phyloP scores from a whole-genome alignment of 495 filamentous ascomycete species.

The Annulohypoxylon moriforme region DNA sequence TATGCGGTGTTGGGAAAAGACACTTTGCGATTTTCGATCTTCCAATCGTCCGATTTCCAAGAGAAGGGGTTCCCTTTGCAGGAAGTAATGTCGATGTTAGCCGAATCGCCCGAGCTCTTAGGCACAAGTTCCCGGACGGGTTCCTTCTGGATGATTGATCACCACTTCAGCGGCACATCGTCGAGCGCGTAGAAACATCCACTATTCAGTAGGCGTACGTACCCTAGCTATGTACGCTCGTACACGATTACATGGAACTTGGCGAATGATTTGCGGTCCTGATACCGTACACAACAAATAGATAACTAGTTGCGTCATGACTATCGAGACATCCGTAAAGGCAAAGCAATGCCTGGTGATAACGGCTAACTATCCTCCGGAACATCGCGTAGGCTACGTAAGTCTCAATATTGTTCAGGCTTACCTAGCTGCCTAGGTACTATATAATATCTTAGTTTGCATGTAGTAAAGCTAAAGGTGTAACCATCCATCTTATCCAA shows the following conservation, averaged over 20 bases:
- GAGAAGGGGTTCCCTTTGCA: background rate
- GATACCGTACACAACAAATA: conserved; percentile 9
- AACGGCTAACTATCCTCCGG: conserved; percentile 35
- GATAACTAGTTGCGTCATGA: conserved; percentile 36
- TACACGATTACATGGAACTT: conserved; percentile 25
- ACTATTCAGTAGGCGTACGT: conserved; percentile 3
- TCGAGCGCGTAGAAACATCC: conserved; percentile 21
- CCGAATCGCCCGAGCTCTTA: conserved; percentile 35
- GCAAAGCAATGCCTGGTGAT: conserved; percentile 23
- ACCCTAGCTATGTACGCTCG: background rate
- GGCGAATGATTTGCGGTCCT: conserved; percentile 17
- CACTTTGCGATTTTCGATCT: conserved; percentile 6
- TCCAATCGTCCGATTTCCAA: conserved; percentile 17
- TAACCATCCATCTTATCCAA: conserved; percentile 15
- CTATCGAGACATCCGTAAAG: conserved; percentile 11
- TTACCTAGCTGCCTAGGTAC: conserved; percentile 10
- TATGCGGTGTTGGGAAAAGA: conserved; percentile 23
- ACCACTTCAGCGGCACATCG: conserved; percentile 28
- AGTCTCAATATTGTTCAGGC: conserved; percentile 13
- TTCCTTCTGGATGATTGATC: conserved; percentile 30
- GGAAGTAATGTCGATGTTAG: conserved; percentile 21
- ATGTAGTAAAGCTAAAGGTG: background rate
- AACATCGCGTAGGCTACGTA: conserved; percentile 18
- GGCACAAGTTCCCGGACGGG: conserved; percentile 17
- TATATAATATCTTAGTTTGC: conserved; percentile 13